Conservation (phyloP, 371 early-diverging fungal genomes). For the Haplosporangium sp. region DNA sequence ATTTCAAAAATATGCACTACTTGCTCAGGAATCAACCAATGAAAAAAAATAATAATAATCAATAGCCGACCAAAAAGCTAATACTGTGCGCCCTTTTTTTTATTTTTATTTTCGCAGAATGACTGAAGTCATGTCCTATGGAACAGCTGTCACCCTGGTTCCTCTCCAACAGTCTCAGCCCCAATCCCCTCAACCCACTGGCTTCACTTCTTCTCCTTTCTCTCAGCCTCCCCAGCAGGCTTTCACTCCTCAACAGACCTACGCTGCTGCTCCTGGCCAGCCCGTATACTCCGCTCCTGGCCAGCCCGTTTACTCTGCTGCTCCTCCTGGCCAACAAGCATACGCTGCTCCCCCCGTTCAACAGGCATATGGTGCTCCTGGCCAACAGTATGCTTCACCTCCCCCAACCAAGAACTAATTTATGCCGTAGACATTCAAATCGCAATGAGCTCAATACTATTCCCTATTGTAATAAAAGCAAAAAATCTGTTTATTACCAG, state of each 20-base stretch:
- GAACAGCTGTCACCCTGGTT: constrained; percentile 51
- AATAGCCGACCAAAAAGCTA: neutral
- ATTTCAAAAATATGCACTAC: too few species aligned
- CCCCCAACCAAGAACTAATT: constrained; percentile 29
- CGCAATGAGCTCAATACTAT: too few species aligned
- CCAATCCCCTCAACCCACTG: constrained; percentile 12
- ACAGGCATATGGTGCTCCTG: neutral
- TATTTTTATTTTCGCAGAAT: constrained; percentile 15
- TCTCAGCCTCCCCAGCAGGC: constrained; percentile 8
- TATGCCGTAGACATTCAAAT: neutral
- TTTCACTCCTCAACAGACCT: constrained; percentile 1
- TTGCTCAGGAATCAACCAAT: neutral
- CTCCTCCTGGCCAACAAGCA: constrained; percentile 5
- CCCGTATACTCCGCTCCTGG: neutral
- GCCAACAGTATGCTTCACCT: constrained; percentile 20
- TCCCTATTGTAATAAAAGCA: neutral
- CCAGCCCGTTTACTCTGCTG: neutral
- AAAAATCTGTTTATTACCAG: too few species aligned
- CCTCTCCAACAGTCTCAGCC: constrained; percentile 31
- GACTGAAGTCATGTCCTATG: constrained; percentile 55
- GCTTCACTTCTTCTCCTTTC: constrained; percentile 1
- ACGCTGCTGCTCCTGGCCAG: neutral
- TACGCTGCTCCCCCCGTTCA: neutral
- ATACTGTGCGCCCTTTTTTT: neutral
- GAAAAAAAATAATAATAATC: neutral